A percentile compares a stretch with the other conserved stretches of the same genome.
Evolutionary conservation across 2,329 filamentous ascomycete species (phyloP).

Genomic region (Neonectria magnoliae): DNA sequence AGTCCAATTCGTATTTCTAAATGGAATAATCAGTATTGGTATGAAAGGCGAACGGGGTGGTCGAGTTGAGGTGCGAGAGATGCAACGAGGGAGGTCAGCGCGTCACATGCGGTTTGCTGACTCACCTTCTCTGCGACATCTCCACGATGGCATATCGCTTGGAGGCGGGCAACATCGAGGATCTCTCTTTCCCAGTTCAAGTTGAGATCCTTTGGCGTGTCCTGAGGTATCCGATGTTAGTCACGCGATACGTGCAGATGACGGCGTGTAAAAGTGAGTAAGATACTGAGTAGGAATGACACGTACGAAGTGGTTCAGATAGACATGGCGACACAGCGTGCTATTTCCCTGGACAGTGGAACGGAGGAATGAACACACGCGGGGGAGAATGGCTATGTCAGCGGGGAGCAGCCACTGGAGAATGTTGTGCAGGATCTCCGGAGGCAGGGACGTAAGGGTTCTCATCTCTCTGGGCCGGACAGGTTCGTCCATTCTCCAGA

Average conservation of each 20-base stretch:
- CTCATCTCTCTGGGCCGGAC: constrained; percentile 15
- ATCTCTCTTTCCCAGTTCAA: constrained; percentile 57
- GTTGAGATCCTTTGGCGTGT: constrained; percentile 46
- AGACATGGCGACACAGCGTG: constrained; percentile 70
- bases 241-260: not conserved
- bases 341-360: constrained; percentile 59
- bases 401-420: constrained; percentile 64
- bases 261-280: no score
- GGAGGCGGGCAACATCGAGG: constrained; percentile 55
- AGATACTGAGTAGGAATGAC: not conserved
- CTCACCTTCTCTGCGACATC: constrained; percentile 53
- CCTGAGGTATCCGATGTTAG: constrained; percentile 37
- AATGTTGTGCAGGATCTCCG: constrained; percentile 72
- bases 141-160: constrained; percentile 52
- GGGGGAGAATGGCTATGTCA: constrained; percentile 64
- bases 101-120: not conserved
- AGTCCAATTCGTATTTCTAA: constrained; percentile 56
- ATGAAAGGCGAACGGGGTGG: not conserved
- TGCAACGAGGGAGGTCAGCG: not conserved
- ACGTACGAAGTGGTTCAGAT: constrained; percentile 65
- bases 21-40: not conserved
- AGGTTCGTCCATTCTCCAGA: constrained; percentile 17
- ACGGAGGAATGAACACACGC: constrained; percentile 63
- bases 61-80: not conserved
- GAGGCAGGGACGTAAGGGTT: constrained; percentile 56